These are phyloP conservation scores for Trametes cingulata DNA, from an alignment of 768 basidiomycete species.

Conservation along the genomic window DNA sequence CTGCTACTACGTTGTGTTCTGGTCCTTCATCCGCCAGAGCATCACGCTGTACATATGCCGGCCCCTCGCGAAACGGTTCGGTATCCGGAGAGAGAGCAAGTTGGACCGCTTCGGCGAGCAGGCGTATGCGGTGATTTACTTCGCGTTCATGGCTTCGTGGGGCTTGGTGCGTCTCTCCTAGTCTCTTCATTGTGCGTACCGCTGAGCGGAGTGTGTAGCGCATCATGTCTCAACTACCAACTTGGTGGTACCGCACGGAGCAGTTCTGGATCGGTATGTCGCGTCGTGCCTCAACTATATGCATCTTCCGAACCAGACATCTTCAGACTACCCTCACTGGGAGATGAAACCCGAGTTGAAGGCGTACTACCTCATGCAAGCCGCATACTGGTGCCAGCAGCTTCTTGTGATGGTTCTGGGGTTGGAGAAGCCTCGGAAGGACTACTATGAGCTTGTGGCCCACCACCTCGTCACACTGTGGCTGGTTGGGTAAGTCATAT, in stretches of 20 bases:
- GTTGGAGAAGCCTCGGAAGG: conserved; percentile 94
- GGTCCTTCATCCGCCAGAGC: conserved; percentile 82
- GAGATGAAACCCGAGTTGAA: conserved; percentile 85
- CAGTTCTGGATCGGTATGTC: conserved; percentile 80
- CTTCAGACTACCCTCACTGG: conserved; percentile 85
- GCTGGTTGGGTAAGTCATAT: conserved; percentile 73
- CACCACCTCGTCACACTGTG: conserved; percentile 96
- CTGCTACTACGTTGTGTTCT: conserved; percentile 82
- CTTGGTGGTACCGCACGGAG: conserved; percentile 83
- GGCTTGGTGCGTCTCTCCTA: conserved; percentile 64
- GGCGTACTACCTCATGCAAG: conserved; percentile 91
- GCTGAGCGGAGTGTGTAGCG: conserved; percentile 43
- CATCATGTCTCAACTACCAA: conserved; percentile 80
- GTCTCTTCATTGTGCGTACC: background rate
- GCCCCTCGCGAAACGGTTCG: conserved; percentile 69
- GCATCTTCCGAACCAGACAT: background rate
- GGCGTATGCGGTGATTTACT: conserved; percentile 85
- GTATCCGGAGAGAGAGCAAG: conserved; percentile 67
- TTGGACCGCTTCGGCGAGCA: conserved; percentile 90
- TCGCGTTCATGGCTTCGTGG: conserved; percentile 64
- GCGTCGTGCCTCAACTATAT: conserved; percentile 11
- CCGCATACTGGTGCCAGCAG: conserved; percentile 94
- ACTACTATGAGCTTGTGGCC: conserved; percentile 80
- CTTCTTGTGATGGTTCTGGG: conserved; percentile 79
- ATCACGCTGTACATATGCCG: conserved; percentile 63